These are phyloP conservation scores for Coix lacrymajobi DNA, from an alignment of 176 grass and related monocot genomes.

Conservation along the genomic window DNA sequence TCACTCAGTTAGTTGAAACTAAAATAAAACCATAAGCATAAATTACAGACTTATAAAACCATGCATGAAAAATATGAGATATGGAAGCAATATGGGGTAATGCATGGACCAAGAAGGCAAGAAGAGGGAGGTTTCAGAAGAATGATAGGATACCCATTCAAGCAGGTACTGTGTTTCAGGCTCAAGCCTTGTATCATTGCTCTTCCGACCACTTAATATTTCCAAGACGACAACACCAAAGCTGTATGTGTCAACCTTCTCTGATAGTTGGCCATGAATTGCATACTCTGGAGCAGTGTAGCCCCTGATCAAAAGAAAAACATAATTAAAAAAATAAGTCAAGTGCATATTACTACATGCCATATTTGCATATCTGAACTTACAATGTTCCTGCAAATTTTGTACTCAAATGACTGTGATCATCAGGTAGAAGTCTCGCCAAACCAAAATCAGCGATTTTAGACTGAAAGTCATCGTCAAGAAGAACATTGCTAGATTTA, in stretches of 20 bases:
- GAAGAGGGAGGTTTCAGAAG: conserved; percentile 22
- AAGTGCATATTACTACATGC: background rate
- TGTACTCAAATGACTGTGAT: conserved; percentile 82
- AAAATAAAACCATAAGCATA: background rate
- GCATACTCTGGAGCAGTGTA: conserved; percentile 91
- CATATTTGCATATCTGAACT: conserved; percentile 25
- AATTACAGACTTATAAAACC: background rate
- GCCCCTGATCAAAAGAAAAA: conserved; percentile 48
- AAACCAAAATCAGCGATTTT: conserved; percentile 84
- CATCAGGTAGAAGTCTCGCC: conserved; percentile 71
- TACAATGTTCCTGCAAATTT: conserved; percentile 91
- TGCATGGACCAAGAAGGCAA: conserved; percentile 7
- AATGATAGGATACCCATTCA: conserved; percentile 63
- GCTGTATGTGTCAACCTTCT: conserved; percentile 85
- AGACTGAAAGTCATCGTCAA: conserved; percentile 70
- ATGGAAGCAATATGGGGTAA: background rate
- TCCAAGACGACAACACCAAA: conserved; percentile 75
- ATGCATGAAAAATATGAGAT: conserved; percentile 18
- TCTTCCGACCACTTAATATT: conserved; percentile 78
- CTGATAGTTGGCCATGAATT: conserved; percentile 74
- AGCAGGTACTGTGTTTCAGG: conserved; percentile 70
- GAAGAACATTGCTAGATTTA: conserved; percentile 76
- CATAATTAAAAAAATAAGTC: background rate
- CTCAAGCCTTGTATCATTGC: conserved; percentile 65
- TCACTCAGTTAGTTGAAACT: background rate